These are phyloP conservation scores for Mrakia blollopis DNA, from an alignment of 768 basidiomycete genomes.

Conservation along the genomic window DNA sequence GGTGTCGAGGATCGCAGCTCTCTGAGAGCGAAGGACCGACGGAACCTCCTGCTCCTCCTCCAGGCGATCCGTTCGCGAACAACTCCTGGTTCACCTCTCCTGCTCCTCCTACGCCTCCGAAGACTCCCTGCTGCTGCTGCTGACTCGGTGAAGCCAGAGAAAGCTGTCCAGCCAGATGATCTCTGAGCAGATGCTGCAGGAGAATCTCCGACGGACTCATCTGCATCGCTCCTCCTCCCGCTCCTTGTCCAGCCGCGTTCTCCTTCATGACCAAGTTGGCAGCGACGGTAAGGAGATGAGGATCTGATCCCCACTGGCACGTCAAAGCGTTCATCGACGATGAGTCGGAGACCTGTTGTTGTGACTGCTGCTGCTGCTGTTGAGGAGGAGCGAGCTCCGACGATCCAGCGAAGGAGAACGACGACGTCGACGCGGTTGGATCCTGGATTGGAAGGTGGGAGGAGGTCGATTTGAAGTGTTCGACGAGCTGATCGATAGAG, in stretches of 20 bases:
- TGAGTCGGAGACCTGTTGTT: not conserved
- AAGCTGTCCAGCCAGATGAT: constrained; percentile 22
- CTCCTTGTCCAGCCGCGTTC: constrained; percentile 2
- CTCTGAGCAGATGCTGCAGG: constrained; percentile 28
- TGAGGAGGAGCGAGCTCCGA: not conserved
- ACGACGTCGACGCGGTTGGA: not conserved
- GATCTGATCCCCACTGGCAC: constrained; percentile 29
- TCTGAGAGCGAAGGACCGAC: not conserved
- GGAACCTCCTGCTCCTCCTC: not conserved
- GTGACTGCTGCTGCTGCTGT: not conserved
- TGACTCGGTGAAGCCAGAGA: not conserved
- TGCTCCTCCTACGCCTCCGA: not conserved
- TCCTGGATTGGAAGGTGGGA: constrained; percentile 18
- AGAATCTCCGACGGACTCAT: constrained; percentile 22
- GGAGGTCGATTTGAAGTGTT: constrained; percentile 27
- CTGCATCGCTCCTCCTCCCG: not conserved
- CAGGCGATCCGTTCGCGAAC: not conserved
- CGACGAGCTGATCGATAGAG: constrained; percentile 22
- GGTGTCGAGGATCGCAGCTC: not conserved
- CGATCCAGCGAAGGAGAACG: not conserved
- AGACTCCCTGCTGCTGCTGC: not conserved
- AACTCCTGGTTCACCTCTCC: not conserved
- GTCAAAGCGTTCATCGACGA: constrained; percentile 1
- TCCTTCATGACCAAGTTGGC: not conserved
- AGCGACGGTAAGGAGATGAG: constrained; percentile 11